Evolutionary conservation across 1,284 basidiomycete species (phyloP).

Genomic region (Dichomitus squalens): DNA sequence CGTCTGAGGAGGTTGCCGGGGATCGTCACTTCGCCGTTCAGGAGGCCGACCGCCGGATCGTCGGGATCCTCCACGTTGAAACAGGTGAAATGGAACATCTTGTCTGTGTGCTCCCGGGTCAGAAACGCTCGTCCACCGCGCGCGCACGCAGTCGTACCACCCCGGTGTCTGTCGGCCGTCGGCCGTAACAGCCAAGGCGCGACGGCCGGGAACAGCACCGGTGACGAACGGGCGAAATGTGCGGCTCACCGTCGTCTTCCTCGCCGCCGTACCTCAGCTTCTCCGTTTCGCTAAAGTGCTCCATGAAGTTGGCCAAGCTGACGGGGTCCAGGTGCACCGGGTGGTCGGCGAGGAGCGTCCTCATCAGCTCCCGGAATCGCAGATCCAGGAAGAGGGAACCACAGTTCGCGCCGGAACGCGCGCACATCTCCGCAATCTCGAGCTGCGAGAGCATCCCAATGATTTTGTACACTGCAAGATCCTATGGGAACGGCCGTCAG

Average conservation of each 20-base stretch:
- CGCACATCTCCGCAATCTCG: slow-evolving; percentile 85
- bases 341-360: slow-evolving; percentile 68
- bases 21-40: slow-evolving; percentile 79
- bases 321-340: slow-evolving; percentile 78
- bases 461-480: slow-evolving; percentile 78
- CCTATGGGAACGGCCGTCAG: slow-evolving; percentile 34
- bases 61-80: slow-evolving; percentile 79
- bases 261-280: slow-evolving; percentile 74
- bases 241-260: slow-evolving; percentile 65
- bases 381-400: slow-evolving; percentile 83
- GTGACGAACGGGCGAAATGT: slow-evolving; percentile 3
- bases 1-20: slow-evolving; percentile 73
- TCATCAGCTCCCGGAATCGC: slow-evolving; percentile 77
- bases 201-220: background rate
- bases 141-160: background rate
- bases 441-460: slow-evolving; percentile 73
- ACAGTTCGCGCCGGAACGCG: slow-evolving; percentile 79
- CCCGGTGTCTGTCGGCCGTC: background rate
- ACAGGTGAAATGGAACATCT: slow-evolving; percentile 81
- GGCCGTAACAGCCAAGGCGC: too few species aligned
- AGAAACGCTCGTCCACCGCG: slow-evolving; percentile 6
- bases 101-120: slow-evolving; percentile 46
- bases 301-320: slow-evolving; percentile 82
- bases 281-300: slow-evolving; percentile 84
- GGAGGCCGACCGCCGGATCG: slow-evolving; percentile 71